Base-by-base conservation (phyloP, 495 filamentous ascomycete genomes). In the Acidiella bohemica region DNA sequence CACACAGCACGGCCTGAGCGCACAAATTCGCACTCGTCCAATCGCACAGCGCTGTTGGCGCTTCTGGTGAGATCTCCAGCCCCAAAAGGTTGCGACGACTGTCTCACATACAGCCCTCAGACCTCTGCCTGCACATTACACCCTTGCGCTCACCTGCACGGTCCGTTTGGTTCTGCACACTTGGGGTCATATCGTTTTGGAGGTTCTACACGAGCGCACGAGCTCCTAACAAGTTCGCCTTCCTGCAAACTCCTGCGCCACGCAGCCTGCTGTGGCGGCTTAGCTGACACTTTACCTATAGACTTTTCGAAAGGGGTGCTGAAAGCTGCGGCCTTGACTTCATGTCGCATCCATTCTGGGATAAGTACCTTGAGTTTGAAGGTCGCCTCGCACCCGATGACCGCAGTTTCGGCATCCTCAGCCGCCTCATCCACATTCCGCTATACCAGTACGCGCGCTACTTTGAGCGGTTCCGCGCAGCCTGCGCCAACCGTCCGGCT, bases 401-500 rank as follows among this genome's bases (percentile, higher is more conserved):
- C 45, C 82, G 76, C 55, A 85, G 96, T 36, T 88, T 94, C 44
- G 72, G 71, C 7, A 83, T 99, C 37, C 68, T 95, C 21, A 72
- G 71, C 32, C 83, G 92, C 25, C 72, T 96, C 31, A 81, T 94
- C 35, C 76, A 83, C 53, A 88, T 99, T 29, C 92, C 92, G 1
- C 84, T 94, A 78, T 87, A 97, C 55, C 86, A 95, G 57, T 96
- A 93, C 67, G 80, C 84, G 13, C 78, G 86, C 9, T 96, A 95
- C 63, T 96, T 86, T 52, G 86, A 95, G 58, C 77, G 84, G 0
- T 93, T 87, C 62, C 79, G 83, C 13, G 72, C 81, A 46, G 65
- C 90, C 14, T 79, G 87, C 0, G 76, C 81, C 44, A 70, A 60
- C 24, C 75, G 80, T 0, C 83, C 86, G 16, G 53, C 94, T 13